A percentile compares a stretch with the other conserved stretches of the same genome.
Evolutionary conservation across 2,329 filamentous ascomycete genomes (phyloP).

Genomic region (Cylindrodendrum hubeiense): DNA sequence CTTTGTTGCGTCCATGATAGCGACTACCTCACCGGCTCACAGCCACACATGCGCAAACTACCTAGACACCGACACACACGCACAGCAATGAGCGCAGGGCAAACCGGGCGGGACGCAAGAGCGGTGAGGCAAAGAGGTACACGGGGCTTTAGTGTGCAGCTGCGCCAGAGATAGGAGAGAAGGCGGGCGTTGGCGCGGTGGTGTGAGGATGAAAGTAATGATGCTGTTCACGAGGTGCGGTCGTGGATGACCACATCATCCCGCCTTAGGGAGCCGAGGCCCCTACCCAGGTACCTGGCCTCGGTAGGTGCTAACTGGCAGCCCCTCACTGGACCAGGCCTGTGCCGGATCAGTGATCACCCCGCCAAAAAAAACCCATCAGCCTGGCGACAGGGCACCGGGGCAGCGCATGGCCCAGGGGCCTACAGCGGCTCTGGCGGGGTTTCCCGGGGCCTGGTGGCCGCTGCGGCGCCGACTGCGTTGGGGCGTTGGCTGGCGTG

Average conservation of each 20-base stretch:
- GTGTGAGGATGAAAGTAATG: slow-evolving; percentile 22
- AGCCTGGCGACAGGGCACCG: slow-evolving; percentile 6
- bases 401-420: background rate
- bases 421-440: slow-evolving; percentile 23
- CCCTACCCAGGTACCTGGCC: slow-evolving; percentile 6
- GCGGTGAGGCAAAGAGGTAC: background rate
- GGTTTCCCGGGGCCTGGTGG: slow-evolving; percentile 25
- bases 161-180: background rate
- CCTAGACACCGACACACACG: slow-evolving; percentile 17
- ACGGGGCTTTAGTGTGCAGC: background rate
- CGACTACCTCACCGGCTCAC: slow-evolving; percentile 19
- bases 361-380: slow-evolving; percentile 28
- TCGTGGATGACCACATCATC: slow-evolving; percentile 22
- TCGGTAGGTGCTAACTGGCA: slow-evolving; percentile 1
- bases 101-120: slow-evolving; percentile 6
- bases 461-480: background rate
- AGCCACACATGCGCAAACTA: slow-evolving; percentile 22
- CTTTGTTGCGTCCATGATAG: slow-evolving; percentile 40
- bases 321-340: background rate
- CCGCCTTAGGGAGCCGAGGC: slow-evolving; percentile 20
- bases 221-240: slow-evolving; percentile 19
- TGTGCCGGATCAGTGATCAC: slow-evolving; percentile 11
- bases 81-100: slow-evolving; percentile 1
- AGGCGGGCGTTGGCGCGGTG: slow-evolving; percentile 14
- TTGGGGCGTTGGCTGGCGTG: background rate